Evolutionary conservation across 1,284 basidiomycete species (phyloP), one percentile per base, ranked within the genome.

Genomic region (Pterula multifida): DNA sequence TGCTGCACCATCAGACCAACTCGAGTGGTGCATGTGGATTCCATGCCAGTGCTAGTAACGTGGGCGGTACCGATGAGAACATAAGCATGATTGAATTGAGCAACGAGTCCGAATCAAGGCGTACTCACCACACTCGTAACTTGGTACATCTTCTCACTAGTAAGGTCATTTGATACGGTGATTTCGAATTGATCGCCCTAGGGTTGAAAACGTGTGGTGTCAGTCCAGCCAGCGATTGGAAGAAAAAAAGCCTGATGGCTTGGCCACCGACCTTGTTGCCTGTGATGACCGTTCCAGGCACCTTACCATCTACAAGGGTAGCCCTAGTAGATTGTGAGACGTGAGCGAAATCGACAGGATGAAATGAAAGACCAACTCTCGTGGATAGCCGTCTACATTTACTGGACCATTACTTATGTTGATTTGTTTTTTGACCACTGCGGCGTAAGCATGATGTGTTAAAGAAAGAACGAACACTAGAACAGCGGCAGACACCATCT

Each of bases 11-110:
- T 70, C 69, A 23, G 63, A 65, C 55, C 61, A 68, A 47, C 57
- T 63, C 1, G 65, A 65, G 52, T 57, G 58, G 48, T 53, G 57
- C 60, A 59, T 67, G 47, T 61, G 63, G 24, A 69, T 32, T 1
- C 66, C 66, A 26, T 68, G 67, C 68, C 68, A 69, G 52, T 70
- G 68, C 65, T 64, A 53, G 23, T 25, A 19, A 28, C 35, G 12
- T 17, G n/a, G n/a, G 4, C 23, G 2, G 24, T 21, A 26, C 24
- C 12, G 25, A 17, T 46, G 28, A 13, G n/a, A 13, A 21, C 28
- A 26, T 17, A 45, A 50, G 39, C 19, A n/a, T n/a, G n/a, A n/a
- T n/a, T n/a, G n/a, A n/a, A n/a, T n/a, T n/a, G n/a, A n/a, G n/a
- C n/a, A n/a, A n/a, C n/a, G n/a, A n/a, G 39, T 42, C 9, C 9